phyloP scores from a whole-genome alignment of 148 eudicot species.

The Drosera capensis region DNA sequence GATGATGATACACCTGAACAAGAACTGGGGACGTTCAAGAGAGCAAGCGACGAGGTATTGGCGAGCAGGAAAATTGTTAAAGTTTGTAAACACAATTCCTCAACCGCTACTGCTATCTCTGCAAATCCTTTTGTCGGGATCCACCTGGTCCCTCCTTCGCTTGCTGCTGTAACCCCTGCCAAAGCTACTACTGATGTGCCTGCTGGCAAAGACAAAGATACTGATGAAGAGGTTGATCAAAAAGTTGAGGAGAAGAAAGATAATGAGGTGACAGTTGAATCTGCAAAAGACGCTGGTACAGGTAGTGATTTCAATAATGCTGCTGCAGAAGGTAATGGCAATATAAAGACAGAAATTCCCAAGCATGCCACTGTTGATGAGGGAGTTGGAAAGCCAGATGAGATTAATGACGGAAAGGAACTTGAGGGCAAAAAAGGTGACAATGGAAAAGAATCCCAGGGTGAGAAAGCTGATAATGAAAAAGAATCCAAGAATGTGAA shows the following conservation, averaged over 20 bases:
- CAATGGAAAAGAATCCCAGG: constrained; percentile 10
- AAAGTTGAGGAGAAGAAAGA: constrained; percentile 20
- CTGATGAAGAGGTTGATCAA: constrained; percentile 18
- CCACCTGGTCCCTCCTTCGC: constrained; percentile 42
- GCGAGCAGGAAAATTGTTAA: constrained; percentile 71
- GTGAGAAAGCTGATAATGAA: no score
- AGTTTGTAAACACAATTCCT: constrained; percentile 48
- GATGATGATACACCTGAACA: constrained; percentile 64
- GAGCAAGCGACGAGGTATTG: constrained; percentile 75
- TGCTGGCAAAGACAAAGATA: constrained; percentile 13
- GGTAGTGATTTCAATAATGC: constrained; percentile 14
- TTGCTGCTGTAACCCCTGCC: constrained; percentile 12
- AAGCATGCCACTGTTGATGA: no score
- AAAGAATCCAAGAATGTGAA: no score
- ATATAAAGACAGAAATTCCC: constrained; percentile 5
- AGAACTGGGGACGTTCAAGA: constrained; percentile 70
- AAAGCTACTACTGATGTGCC: constrained; percentile 18
- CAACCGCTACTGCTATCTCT: constrained; percentile 40
- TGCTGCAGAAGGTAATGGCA: constrained; percentile 11
- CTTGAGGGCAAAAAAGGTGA: constrained; percentile 10
- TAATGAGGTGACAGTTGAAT: constrained; percentile 13
- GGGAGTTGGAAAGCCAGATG: constrained; percentile 12
- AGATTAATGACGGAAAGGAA: constrained; percentile 18
- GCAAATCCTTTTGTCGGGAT: constrained; percentile 81
- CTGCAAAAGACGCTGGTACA: no score